phyloP scores from a whole-genome alignment of 345 rosid species.

The Salix suchowensis region DNA sequence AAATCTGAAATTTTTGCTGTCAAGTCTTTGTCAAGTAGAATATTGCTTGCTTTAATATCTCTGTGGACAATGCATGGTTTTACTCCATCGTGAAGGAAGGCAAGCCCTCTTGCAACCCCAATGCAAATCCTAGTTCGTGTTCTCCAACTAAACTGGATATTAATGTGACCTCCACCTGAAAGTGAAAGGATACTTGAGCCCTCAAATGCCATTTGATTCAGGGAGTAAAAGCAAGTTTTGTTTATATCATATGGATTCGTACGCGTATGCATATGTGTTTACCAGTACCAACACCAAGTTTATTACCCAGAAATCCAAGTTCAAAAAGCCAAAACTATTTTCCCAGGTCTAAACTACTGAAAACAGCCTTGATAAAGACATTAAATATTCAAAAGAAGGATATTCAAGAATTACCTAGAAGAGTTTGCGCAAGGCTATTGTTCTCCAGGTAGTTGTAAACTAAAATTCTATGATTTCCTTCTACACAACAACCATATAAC shows the following conservation, averaged over 20 bases:
- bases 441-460: constrained; percentile 90
- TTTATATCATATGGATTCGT: background rate
- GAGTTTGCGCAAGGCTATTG: constrained; percentile 80
- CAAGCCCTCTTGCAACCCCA: constrained; percentile 80
- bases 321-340: background rate
- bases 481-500: constrained; percentile 87
- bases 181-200: constrained; percentile 8
- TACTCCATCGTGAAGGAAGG: constrained; percentile 85
- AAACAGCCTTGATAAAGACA: constrained; percentile 1
- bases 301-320: background rate
- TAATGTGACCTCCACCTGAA: constrained; percentile 46
- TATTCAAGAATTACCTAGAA: constrained; percentile 53
- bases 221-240: constrained; percentile 1
- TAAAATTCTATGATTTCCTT: constrained; percentile 73
- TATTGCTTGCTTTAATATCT: constrained; percentile 97
- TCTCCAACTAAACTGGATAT: constrained; percentile 71
- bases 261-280: background rate
- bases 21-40: constrained; percentile 72
- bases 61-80: constrained; percentile 74
- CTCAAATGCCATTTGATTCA: constrained; percentile 6
- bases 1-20: constrained; percentile 90
- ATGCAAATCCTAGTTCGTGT: constrained; percentile 63
- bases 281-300: background rate
- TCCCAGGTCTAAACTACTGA: background rate
- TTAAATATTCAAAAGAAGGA: background rate